Evolutionary conservation across 2,329 filamentous ascomycete species (phyloP).

Genomic region (Verticillium alfalfae): DNA sequence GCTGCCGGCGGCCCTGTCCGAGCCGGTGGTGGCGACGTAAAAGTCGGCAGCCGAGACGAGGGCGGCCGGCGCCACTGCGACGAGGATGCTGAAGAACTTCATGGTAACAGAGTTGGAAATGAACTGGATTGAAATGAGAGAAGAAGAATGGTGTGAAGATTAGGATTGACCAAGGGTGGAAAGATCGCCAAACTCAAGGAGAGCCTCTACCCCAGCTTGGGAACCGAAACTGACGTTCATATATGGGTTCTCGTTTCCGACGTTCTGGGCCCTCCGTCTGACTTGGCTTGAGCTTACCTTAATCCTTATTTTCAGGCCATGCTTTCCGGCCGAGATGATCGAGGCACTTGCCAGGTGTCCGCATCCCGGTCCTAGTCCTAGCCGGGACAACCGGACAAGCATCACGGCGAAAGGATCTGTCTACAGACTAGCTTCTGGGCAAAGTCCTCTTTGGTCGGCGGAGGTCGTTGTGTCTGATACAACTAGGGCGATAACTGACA

Average conservation of each 20-base stretch:
- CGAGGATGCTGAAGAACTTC: conserved; percentile 1
- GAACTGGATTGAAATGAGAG: background rate
- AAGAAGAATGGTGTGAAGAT: background rate
- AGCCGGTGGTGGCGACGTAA: conserved; percentile 39
- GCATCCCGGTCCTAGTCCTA: background rate
- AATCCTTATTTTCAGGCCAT: background rate
- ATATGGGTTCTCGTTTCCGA: background rate
- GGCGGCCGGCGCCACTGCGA: background rate
- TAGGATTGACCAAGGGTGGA: background rate
- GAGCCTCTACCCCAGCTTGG: background rate
- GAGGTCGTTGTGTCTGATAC: background rate
- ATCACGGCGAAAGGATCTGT: background rate
- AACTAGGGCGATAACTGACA: background rate
- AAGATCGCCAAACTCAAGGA: background rate
- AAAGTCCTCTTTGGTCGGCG: background rate
- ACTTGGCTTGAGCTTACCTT: background rate
- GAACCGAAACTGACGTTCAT: background rate
- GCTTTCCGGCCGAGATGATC: background rate
- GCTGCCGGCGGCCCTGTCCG: conserved; percentile 28
- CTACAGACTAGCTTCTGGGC: background rate
- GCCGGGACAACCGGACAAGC: background rate
- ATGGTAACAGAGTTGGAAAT: background rate
- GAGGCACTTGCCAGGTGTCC: background rate
- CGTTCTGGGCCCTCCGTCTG: background rate
- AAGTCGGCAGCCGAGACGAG: conserved; percentile 24